Evolutionary conservation across 2,329 filamentous ascomycete genomes (phyloP), one percentile per base, ranked within the genome.

Genomic region (Didymella segeticola): DNA sequence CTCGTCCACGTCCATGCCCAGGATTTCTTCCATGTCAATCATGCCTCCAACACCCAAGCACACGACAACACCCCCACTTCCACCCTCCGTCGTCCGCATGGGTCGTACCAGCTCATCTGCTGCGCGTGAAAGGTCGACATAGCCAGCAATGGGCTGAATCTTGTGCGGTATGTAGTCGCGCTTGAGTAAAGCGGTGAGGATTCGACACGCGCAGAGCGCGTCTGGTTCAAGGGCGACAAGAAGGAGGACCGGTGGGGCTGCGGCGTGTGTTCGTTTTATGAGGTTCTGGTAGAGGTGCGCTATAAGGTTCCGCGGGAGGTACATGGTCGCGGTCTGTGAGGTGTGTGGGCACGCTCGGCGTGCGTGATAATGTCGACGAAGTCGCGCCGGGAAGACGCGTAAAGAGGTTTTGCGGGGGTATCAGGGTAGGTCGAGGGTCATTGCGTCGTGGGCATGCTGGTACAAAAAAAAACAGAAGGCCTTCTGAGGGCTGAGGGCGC

Each of bases 151-250:
- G 1, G 95, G 95, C 69, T 97, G 91, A 69, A 98, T 96, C 77
- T 97, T 98, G 79, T 98, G 93, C 12, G 89, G 90, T 64, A 99
- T 96, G 72, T 96, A 98, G 80, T 99, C 95, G 81, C 93, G 89
- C 78, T 96, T 97, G 56, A 99, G 82, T n/a, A 99, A 83, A 43
- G 89, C 85, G 2, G 93, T 96, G 41, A 99, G 86, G 57, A 99
- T 97, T 57, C 93, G 91, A 74, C 92, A 96, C 58, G 93, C 95
- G 77, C 93, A 98, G 58, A 99, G 86, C 60, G 95, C 90, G 78
- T 99, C 95, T 49, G 95, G 92, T 71, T 97, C 93, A 72, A 98
- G 89, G 29, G 93, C 90, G 61, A 93, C 93, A 51, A 99, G 89
- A 60, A 99, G 86, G 22, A 98, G 83, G 47, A 98, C 91, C 0